phyloP scores from a whole-genome alignment of 345 rosid genomes.

The Sonneratia alba region DNA sequence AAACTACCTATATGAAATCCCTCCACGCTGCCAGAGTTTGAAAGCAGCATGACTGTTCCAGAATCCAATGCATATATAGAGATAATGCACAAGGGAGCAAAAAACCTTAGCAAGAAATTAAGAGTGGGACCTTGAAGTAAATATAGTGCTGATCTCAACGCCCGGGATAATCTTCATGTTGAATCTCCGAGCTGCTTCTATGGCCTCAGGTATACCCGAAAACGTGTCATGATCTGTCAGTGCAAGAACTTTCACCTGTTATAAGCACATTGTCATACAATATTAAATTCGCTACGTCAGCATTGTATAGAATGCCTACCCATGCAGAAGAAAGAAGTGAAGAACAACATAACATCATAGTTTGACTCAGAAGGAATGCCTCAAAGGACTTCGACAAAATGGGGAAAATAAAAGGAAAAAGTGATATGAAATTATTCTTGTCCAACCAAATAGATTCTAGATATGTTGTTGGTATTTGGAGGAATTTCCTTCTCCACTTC shows the following conservation, averaged over 20 bases:
- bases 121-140: conserved; percentile 45
- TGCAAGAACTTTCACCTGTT: conserved; percentile 93
- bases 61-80: neutral
- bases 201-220: conserved; percentile 82
- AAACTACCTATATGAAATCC: neutral
- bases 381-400: neutral
- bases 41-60: neutral
- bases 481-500: neutral
- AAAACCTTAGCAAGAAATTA: neutral
- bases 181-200: conserved; percentile 66
- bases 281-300: neutral
- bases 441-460: too few species aligned
- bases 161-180: conserved; percentile 89
- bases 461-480: neutral
- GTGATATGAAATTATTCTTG: neutral
- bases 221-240: conserved; percentile 93
- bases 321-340: neutral
- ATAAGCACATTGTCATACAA: conserved; percentile 21
- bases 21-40: neutral
- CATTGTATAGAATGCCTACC: neutral
- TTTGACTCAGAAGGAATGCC: neutral
- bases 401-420: neutral
- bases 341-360: neutral
- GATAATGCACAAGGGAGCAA: neutral
- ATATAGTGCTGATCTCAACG: conserved; percentile 88